phyloP scores from a whole-genome alignment of 805 yeast species.

The Candida multigemmis region DNA sequence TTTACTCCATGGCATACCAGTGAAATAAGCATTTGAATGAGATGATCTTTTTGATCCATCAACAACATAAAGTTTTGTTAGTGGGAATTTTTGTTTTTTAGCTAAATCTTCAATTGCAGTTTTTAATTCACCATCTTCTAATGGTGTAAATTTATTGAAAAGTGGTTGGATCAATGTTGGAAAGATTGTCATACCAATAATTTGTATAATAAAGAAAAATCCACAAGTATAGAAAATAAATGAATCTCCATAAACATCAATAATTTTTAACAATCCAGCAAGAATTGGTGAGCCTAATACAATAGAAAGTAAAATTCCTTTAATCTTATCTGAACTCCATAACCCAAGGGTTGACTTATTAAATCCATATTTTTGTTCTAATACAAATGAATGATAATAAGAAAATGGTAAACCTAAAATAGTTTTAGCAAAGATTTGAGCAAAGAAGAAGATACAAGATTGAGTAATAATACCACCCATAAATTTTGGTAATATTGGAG shows the following conservation, averaged over 20 bases:
- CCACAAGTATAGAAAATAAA: slow-evolving; percentile 76
- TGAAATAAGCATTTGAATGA: slow-evolving; percentile 94
- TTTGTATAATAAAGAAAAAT: slow-evolving; percentile 62
- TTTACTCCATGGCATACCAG: slow-evolving; percentile 95
- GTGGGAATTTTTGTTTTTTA: slow-evolving; percentile 68
- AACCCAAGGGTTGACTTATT: slow-evolving; percentile 70
- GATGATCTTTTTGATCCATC: slow-evolving; percentile 97
- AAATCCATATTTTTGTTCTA: slow-evolving; percentile 91
- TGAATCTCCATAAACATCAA: slow-evolving; percentile 68
- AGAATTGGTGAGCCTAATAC: slow-evolving; percentile 66
- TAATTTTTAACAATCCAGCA: slow-evolving; percentile 70
- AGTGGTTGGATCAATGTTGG: slow-evolving; percentile 88
- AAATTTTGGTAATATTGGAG: slow-evolving; percentile 26
- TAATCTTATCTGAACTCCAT: slow-evolving; percentile 68
- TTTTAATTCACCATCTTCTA: slow-evolving; percentile 85
- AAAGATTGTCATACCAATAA: slow-evolving; percentile 63
- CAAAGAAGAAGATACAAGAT: slow-evolving; percentile 52
- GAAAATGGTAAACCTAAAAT: slow-evolving; percentile 57
- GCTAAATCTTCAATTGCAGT: slow-evolving; percentile 77
- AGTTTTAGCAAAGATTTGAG: slow-evolving; percentile 43
- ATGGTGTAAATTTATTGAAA: slow-evolving; percentile 85
- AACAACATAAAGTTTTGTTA: slow-evolving; percentile 74
- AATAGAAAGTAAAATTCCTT: slow-evolving; percentile 43
- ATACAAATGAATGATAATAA: slow-evolving; percentile 72
- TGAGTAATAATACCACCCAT: slow-evolving; percentile 59